These are phyloP conservation scores for Myriosclerotinia scirpicola DNA, from an alignment of 2,329 filamentous ascomycete species.

Conservation along the genomic window DNA sequence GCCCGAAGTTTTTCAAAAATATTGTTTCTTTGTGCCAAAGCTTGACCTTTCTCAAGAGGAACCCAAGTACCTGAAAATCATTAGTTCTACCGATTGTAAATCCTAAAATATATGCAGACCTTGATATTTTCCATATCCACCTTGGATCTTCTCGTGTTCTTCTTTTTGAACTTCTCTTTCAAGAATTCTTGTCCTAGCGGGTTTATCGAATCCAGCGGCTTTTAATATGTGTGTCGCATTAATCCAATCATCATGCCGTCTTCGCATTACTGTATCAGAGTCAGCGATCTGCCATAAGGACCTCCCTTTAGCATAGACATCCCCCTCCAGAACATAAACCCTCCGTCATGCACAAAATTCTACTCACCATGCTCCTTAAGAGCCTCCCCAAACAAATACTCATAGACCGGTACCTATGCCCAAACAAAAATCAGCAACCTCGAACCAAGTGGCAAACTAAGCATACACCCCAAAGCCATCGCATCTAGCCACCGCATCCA, in stretches of 20 bases:
- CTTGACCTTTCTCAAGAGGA: conserved; percentile 76
- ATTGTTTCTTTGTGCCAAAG: conserved; percentile 82
- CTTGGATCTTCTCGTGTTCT: conserved; percentile 95
- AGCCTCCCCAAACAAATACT: conserved; percentile 81
- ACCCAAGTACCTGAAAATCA: conserved; percentile 80
- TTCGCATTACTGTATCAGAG: conserved; percentile 68
- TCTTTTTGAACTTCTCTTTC: conserved; percentile 98
- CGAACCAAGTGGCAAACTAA: not conserved
- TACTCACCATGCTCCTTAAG: conserved; percentile 66
- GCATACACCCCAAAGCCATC: not conserved
- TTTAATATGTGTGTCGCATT: conserved; percentile 99
- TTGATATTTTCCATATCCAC: conserved; percentile 98
- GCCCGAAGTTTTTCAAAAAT: conserved; percentile 78
- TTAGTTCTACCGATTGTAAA: conserved; percentile 31
- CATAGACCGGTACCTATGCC: conserved; percentile 84
- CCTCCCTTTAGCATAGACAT: not conserved
- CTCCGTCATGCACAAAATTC: not conserved
- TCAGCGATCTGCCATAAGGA: conserved; percentile 12
- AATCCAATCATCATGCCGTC: conserved; percentile 92
- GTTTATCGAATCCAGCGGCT: conserved; percentile 95
- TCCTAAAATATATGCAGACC: conserved; percentile 49
- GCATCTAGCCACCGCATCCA: not conserved
- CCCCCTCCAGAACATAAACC: too few species aligned
- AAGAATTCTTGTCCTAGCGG: conserved; percentile 87
- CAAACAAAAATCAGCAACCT: not conserved